Evolutionary conservation across 768 basidiomycete species (phyloP), one percentile per base, ranked within the genome.

Genomic region (Xerocomellus amylosporus): DNA sequence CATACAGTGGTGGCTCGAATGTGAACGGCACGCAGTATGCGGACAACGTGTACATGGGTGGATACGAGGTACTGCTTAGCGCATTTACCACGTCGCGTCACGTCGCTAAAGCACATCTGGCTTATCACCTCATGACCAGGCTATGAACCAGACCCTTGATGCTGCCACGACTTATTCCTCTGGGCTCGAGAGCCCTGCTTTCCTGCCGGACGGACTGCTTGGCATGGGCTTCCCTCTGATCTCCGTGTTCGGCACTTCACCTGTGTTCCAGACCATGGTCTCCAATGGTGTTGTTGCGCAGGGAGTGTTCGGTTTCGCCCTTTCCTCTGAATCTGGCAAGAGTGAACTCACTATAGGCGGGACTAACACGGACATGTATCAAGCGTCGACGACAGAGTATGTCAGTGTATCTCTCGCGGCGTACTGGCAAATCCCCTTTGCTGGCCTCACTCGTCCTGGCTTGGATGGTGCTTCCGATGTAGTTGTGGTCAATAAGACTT

Each of bases 261-360:
- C 79, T 0, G 68, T 77, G 45, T 79, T 81, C 61, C 74, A 80
- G 49, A 77, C 75, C 20, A 74, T 83, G 37, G 55, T 79, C 17
- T 60, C 68, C 8, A 69, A 78, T 42, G 67, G 65, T 14, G 53
- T 58, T 33, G 63, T 73, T 2, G 54, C 70, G 8, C 60, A 73
- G 28, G 61, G 73, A 39, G 69, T 75, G 53, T 83, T 85, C 58
- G 73, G 76, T 24, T 75, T 85, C 60, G 78, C 79, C 56, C 70
- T 84, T 41, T 71, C 75, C 34, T 59, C 68, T 4, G 61, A 76
- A 12, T 26, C 68, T 17, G 63, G 66, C 12, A 74, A 71, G 22
- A 75, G 79, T n/a, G 80, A 82, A 64, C 74, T 87, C 14, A 78
- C 74, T 55, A 64, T 87, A 45, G 85, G 85, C 28, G 85, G 83